A percentile compares a stretch with the other conserved stretches of the same genome.
Conservation (phyloP, 208 protist species). For the Porcisia hertigi region DNA sequence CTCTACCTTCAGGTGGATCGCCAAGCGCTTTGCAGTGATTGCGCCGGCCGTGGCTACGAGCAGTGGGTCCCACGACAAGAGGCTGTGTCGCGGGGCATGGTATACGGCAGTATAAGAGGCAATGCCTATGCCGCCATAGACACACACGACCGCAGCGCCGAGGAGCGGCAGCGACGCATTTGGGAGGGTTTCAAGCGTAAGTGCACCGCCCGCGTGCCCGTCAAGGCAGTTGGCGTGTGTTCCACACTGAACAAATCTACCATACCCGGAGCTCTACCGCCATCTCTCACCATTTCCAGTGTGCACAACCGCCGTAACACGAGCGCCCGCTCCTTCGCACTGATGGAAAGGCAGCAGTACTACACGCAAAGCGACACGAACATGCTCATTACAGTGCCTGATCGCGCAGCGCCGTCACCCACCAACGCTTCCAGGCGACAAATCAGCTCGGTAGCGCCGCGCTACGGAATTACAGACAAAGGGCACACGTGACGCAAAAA, state of each 20-base stretch:
- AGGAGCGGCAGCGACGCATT: neutral
- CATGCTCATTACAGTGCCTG: conserved; percentile 39
- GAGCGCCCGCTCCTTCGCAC: conserved; percentile 37
- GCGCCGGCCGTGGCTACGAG: conserved; percentile 39
- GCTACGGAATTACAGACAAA: neutral
- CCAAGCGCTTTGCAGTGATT: conserved; percentile 39
- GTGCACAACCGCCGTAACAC: conserved; percentile 67
- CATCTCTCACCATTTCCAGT: conserved; percentile 43
- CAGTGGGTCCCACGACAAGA: conserved; percentile 44
- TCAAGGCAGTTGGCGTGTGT: neutral
- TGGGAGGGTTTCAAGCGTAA: neutral
- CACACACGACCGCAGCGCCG: conserved; percentile 14
- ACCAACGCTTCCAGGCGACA: neutral
- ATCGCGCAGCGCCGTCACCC: neutral
- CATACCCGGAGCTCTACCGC: conserved; percentile 46
- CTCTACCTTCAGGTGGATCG: conserved; percentile 51
- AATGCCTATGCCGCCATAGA: conserved; percentile 30
- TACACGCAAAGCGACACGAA: conserved; percentile 89
- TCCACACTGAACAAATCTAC: conserved; percentile 38
- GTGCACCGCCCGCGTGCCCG: neutral
- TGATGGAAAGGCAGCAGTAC: conserved; percentile 87
- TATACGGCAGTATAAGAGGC: conserved; percentile 41
- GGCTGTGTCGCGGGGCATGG: conserved; percentile 37
- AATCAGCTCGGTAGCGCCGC: neutral
- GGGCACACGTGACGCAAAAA: neutral